phyloP scores from a whole-genome alignment of 768 basidiomycete species.

The Tulasnella sp. region DNA sequence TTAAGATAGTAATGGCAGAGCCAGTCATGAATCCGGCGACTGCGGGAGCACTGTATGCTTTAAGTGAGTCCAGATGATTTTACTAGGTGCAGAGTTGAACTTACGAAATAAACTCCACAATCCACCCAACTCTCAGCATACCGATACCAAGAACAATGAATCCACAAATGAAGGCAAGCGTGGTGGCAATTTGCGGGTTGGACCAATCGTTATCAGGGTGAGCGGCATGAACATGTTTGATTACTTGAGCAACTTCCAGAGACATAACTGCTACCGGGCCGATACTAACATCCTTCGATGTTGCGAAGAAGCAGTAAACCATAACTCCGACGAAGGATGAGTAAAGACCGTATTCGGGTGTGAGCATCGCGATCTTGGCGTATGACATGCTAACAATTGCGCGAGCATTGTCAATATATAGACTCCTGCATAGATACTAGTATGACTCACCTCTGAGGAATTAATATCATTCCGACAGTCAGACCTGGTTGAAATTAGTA shows the following conservation, averaged over 20 bases:
- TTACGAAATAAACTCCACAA: constrained; percentile 89
- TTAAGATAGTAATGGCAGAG: constrained; percentile 84
- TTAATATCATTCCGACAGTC: constrained; percentile 89
- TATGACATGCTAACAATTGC: constrained; percentile 28
- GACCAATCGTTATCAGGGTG: constrained; percentile 36
- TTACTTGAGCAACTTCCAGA: constrained; percentile 66
- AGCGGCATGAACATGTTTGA: constrained; percentile 41
- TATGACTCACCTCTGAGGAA: constrained; percentile 53
- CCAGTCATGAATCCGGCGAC: constrained; percentile 74
- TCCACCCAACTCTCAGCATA: constrained; percentile 78
- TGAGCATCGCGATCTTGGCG: constrained; percentile 53
- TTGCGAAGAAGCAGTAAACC: constrained; percentile 86
- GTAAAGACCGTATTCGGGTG: constrained; percentile 82
- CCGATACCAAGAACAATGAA: constrained; percentile 88
- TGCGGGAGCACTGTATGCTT: no score
- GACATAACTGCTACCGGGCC: constrained; percentile 99
- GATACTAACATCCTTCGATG: constrained; percentile 97
- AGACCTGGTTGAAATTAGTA: constrained; percentile 25
- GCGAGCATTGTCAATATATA: background rate
- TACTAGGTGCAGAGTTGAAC: constrained; percentile 45
- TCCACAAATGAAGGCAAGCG: constrained; percentile 73
- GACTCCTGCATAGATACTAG: background rate
- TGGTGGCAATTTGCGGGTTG: constrained; percentile 66
- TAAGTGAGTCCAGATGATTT: no score
- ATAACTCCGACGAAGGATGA: constrained; percentile 84